phyloP scores from a whole-genome alignment of 441 rosid species.

The Pelargonium fulgidum region DNA sequence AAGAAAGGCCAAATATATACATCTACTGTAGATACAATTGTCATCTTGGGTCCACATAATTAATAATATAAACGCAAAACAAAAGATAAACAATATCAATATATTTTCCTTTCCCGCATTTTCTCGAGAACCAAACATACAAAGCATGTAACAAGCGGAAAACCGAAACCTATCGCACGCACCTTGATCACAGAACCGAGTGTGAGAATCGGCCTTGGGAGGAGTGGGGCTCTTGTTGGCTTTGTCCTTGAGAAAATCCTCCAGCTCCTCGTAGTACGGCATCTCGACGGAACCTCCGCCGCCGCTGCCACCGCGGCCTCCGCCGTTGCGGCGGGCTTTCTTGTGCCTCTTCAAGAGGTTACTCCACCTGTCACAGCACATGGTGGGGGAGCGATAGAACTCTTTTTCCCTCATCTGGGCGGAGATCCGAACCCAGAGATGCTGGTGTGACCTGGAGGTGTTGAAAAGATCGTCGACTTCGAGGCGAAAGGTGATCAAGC shows the following conservation, averaged over 20 bases:
- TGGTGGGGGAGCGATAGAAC: slow-evolving; percentile 84
- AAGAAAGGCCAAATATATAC: too few relatives aligned
- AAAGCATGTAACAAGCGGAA: background rate
- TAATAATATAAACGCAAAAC: background rate
- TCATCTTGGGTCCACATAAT: background rate
- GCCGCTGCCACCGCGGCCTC: slow-evolving; percentile 33
- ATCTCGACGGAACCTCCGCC: slow-evolving; percentile 45
- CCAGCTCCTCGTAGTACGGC: slow-evolving; percentile 79
- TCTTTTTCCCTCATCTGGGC: slow-evolving; percentile 84
- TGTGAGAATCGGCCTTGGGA: slow-evolving; percentile 59
- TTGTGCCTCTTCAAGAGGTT: slow-evolving; percentile 86
- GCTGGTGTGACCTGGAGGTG: slow-evolving; percentile 88
- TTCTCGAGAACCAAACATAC: too few relatives aligned
- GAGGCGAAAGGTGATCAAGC: slow-evolving; percentile 56
- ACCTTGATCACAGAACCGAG: slow-evolving; percentile 45
- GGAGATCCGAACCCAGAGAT: slow-evolving; percentile 90
- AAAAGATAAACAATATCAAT: too few relatives aligned
- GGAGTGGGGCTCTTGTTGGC: slow-evolving; percentile 52
- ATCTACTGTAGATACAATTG: background rate
- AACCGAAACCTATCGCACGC: background rate
- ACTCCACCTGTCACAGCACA: slow-evolving; percentile 99
- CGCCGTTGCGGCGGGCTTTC: slow-evolving; percentile 62
- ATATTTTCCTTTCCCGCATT: too few relatives aligned
- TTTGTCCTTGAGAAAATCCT: slow-evolving; percentile 66
- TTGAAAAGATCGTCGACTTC: slow-evolving; percentile 82